A percentile compares a stretch with the other conserved stretches of the same genome.
Evolutionary conservation across 257 asterid species (phyloP).

Genomic region (Anisodus acutangulus): DNA sequence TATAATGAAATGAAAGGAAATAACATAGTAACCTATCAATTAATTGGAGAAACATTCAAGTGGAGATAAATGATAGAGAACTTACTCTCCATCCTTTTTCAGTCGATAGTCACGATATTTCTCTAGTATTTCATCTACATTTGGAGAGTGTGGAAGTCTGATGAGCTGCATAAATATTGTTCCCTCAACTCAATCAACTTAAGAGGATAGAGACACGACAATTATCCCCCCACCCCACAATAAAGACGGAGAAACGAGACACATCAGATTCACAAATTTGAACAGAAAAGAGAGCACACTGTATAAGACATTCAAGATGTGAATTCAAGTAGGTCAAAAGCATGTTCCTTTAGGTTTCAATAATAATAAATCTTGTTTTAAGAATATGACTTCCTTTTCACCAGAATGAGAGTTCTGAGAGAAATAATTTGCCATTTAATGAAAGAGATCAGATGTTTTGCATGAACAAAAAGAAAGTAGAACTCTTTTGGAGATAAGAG

Average conservation of each 20-base stretch:
- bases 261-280: slow-evolving; percentile 1
- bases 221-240: neutral
- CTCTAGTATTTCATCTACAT: slow-evolving; percentile 58
- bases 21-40: neutral
- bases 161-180: slow-evolving; percentile 61
- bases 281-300: slow-evolving; percentile 17
- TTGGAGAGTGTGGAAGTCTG: slow-evolving; percentile 75
- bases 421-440: neutral
- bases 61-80: slow-evolving; percentile 10
- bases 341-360: slow-evolving; percentile 19
- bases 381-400: neutral
- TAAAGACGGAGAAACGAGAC: neutral
- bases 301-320: neutral
- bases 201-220: neutral
- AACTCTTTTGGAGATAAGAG: neutral
- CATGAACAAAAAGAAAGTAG: neutral
- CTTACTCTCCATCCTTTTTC: slow-evolving; percentile 67
- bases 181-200: neutral
- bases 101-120: slow-evolving; percentile 59
- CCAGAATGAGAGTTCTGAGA: slow-evolving; percentile 16
- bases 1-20: neutral
- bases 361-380: neutral
- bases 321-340: slow-evolving; percentile 12
- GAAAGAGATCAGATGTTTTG: slow-evolving; percentile 24
- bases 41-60: neutral